Evolutionary conservation across 2,329 filamentous ascomycete species (phyloP).

Genomic region (Alternaria sp.): DNA sequence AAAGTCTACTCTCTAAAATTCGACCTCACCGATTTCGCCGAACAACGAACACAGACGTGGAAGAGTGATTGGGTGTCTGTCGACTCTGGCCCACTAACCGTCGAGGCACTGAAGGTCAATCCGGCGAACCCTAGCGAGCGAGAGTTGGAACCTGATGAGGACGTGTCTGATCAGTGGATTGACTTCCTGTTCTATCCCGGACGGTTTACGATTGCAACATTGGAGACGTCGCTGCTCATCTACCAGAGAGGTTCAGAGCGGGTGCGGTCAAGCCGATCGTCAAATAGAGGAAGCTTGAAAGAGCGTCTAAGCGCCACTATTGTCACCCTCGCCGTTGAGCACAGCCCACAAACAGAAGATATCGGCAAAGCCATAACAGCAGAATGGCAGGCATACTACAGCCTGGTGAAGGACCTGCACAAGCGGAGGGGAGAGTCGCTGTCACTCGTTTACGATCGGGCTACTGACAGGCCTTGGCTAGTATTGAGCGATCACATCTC

Average conservation of each 20-base stretch:
- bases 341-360: conserved; percentile 76
- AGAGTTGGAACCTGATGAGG: conserved; percentile 39
- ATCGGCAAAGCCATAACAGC: conserved; percentile 77
- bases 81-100: conserved; percentile 53
- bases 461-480: conserved; percentile 79
- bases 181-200: conserved; percentile 83
- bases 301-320: conserved; percentile 80
- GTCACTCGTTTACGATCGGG: conserved; percentile 76
- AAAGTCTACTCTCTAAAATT: conserved; percentile 77
- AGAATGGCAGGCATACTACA: conserved; percentile 91
- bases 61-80: conserved; percentile 59
- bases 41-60: conserved; percentile 75
- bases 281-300: conserved; percentile 66
- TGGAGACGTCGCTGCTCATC: conserved; percentile 83
- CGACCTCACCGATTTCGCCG: conserved; percentile 68
- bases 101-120: conserved; percentile 52
- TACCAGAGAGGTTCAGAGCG: conserved; percentile 72
- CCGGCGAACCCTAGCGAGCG: conserved; percentile 52
- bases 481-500: conserved; percentile 83
- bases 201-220: conserved; percentile 77
- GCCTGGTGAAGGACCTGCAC: conserved; percentile 84
- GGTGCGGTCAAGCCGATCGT: conserved; percentile 20
- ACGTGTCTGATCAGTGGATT: conserved; percentile 77
- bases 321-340: conserved; percentile 69
- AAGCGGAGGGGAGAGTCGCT: conserved; percentile 84